Conservation (phyloP, 169 alveolate genomes). For the Theileria orientalis region DNA sequence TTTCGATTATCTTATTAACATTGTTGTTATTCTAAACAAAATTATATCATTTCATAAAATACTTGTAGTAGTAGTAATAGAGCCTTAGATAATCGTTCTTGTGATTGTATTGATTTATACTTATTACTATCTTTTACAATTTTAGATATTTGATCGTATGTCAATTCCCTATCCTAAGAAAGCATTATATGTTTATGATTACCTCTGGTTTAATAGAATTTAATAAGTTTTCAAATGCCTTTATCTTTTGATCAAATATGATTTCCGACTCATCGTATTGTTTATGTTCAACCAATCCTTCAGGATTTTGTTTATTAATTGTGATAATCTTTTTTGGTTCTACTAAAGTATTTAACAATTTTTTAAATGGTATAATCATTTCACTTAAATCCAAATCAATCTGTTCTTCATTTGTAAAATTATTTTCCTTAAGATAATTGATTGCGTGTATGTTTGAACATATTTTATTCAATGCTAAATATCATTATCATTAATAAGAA, state of each 20-base stretch:
- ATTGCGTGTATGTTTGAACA: neutral
- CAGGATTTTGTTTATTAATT: neutral
- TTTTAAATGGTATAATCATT: neutral
- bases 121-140: too few relatives aligned
- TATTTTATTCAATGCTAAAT: conserved; percentile 26
- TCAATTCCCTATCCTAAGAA: too few relatives aligned
- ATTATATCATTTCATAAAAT: too few relatives aligned
- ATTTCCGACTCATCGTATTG: conserved; percentile 24
- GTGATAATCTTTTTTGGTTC: conserved; percentile 11
- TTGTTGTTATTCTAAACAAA: too few relatives aligned
- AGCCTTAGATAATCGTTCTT: too few relatives aligned
- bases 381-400: conserved; percentile 9
- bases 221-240: conserved; percentile 23
- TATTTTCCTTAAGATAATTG: neutral
- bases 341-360: neutral
- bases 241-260: conserved; percentile 38
- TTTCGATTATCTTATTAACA: too few relatives aligned
- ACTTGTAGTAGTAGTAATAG: too few relatives aligned
- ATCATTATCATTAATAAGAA: neutral
- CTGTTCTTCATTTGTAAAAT: neutral
- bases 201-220: conserved; percentile 26
- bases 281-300: neutral
- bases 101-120: too few relatives aligned
- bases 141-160: too few relatives aligned
- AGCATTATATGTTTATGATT: too few relatives aligned